Conservation (phyloP, 495 filamentous ascomycete species). For the Podospora pseudocomata region DNA sequence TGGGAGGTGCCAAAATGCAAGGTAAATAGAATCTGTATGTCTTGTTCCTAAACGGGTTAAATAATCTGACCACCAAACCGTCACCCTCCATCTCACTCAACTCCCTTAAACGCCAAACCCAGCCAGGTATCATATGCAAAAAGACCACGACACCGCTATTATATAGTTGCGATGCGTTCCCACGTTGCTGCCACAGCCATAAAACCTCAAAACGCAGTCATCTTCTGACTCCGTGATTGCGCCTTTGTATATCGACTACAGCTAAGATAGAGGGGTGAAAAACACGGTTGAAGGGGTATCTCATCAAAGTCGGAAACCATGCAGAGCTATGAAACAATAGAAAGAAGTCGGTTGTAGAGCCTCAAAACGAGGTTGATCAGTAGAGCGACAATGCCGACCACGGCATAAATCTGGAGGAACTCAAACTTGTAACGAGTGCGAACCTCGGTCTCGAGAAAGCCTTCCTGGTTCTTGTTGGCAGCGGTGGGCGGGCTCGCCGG, state of each 20-base stretch:
- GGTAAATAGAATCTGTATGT: background rate
- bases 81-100: background rate
- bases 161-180: background rate
- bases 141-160: background rate
- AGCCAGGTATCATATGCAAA: slow-evolving; percentile 2
- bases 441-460: slow-evolving; percentile 48
- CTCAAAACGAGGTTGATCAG: slow-evolving; percentile 33
- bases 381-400: slow-evolving; percentile 38
- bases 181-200: background rate
- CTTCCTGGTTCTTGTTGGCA: slow-evolving; percentile 35
- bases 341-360: slow-evolving; percentile 21
- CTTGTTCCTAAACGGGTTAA: background rate
- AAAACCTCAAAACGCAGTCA: background rate
- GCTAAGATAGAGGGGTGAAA: background rate
- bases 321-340: slow-evolving; percentile 2
- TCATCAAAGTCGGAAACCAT: slow-evolving; percentile 5
- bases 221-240: background rate
- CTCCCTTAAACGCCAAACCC: background rate
- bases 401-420: slow-evolving; percentile 48
- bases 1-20: background rate
- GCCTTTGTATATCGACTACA: background rate
- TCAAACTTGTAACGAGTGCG: slow-evolving; percentile 45
- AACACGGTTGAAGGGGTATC: slow-evolving; percentile 10
- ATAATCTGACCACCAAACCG: background rate
- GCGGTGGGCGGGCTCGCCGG: slow-evolving; percentile 41